phyloP scores from a whole-genome alignment of 2,329 filamentous ascomycete genomes.

The Lasiodiplodia citricola region DNA sequence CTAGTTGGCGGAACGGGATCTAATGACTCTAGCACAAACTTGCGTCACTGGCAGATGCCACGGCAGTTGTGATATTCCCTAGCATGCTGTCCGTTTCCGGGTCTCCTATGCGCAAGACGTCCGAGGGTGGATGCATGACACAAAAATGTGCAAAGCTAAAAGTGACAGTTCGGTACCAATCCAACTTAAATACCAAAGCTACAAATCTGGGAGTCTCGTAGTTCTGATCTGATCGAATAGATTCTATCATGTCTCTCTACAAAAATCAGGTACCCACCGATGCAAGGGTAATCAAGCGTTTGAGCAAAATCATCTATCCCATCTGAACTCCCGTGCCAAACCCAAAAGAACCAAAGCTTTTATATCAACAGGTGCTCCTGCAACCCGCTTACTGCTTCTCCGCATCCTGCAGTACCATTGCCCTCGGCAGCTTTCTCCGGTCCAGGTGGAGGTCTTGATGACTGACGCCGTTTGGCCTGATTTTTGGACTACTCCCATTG shows the following conservation, averaged over 20 bases:
- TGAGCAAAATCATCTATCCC: constrained; percentile 3
- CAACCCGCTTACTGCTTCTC: constrained; percentile 29
- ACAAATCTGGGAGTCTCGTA: not conserved
- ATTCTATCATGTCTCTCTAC: constrained; percentile 7
- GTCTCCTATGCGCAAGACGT: not conserved
- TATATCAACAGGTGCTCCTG: not conserved
- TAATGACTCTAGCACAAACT: not conserved
- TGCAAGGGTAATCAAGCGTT: not conserved
- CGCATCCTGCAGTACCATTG: constrained; percentile 6
- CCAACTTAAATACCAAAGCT: too few relatives aligned
- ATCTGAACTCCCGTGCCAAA: not conserved
- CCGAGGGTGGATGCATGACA: not conserved
- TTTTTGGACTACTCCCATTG: constrained; percentile 31
- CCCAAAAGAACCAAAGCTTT: not conserved
- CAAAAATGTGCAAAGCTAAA: not conserved
- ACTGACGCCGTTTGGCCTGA: constrained; percentile 38
- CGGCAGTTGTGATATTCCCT: not conserved
- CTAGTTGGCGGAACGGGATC: not conserved
- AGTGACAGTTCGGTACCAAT: not conserved
- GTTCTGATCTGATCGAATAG: not conserved
- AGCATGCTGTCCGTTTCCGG: not conserved
- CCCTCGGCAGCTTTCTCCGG: constrained; percentile 42
- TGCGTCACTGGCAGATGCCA: not conserved
- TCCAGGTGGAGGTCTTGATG: constrained; percentile 48
- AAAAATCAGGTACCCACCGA: not conserved